Conservation (phyloP, 495 filamentous ascomycete species). For the Alectoria sarmentosa region DNA sequence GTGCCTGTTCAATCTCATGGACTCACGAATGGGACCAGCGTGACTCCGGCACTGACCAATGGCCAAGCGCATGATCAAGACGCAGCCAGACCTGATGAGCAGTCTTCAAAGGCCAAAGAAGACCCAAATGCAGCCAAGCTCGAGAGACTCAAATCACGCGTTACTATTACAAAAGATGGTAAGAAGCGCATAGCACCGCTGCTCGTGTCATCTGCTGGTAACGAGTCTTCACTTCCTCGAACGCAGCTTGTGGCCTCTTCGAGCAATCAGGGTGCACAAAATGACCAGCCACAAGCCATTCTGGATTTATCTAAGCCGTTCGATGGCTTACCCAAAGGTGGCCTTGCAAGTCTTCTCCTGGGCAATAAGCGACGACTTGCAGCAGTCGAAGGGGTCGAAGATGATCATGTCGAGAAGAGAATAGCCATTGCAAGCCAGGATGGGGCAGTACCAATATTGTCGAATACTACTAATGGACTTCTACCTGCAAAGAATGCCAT, state of each 20-base stretch:
- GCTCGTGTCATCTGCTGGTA: slow-evolving; percentile 76
- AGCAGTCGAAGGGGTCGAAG: slow-evolving; percentile 57
- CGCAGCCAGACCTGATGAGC: slow-evolving; percentile 12
- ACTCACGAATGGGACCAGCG: slow-evolving; percentile 19
- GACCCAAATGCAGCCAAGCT: slow-evolving; percentile 60
- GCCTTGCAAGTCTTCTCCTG: slow-evolving; percentile 72
- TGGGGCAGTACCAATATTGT: slow-evolving; percentile 65
- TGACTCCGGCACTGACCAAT: slow-evolving; percentile 19
- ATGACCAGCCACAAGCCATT: slow-evolving; percentile 74
- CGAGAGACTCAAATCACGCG: slow-evolving; percentile 76
- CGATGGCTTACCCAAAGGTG: slow-evolving; percentile 87
- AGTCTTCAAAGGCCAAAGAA: slow-evolving; percentile 45
- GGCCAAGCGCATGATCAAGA: slow-evolving; percentile 21
- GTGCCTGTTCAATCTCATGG: slow-evolving; percentile 27
- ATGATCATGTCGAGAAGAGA: slow-evolving; percentile 59
- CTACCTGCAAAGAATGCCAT: slow-evolving; percentile 55
- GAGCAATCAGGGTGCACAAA: slow-evolving; percentile 47
- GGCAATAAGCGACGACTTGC: slow-evolving; percentile 88
- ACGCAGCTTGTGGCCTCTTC: slow-evolving; percentile 70
- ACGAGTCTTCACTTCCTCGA: slow-evolving; percentile 81
- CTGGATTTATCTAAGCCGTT: slow-evolving; percentile 91
- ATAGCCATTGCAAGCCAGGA: slow-evolving; percentile 47
- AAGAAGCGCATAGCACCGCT: slow-evolving; percentile 92
- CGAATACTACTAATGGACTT: slow-evolving; percentile 69
- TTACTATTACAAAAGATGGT: slow-evolving; percentile 93